These are phyloP conservation scores for Ceratocystis huliohia DNA, from an alignment of 2,329 filamentous ascomycete species.

Conservation along the genomic window DNA sequence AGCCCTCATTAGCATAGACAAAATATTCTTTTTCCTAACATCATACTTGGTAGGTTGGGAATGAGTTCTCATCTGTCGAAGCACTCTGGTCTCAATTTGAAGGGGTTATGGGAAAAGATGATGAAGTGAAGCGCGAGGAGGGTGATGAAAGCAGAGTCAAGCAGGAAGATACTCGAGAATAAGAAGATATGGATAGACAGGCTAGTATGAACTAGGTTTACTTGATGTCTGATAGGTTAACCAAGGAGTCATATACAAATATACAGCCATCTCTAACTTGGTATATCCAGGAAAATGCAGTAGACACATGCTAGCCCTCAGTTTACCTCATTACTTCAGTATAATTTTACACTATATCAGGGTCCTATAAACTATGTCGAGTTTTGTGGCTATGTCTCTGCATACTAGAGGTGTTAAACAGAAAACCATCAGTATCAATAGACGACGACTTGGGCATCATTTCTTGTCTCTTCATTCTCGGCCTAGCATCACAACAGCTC, in stretches of 20 bases:
- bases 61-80: conserved; percentile 95
- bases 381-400: background rate
- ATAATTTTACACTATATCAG: conserved; percentile 3
- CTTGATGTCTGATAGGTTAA: too few species aligned
- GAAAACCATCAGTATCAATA: background rate
- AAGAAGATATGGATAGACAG: background rate
- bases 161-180: conserved; percentile 18
- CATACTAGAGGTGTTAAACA: background rate
- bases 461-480: background rate
- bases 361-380: background rate
- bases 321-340: background rate
- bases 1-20: background rate
- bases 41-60: conserved; percentile 53
- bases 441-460: background rate
- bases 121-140: conserved; percentile 21
- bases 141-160: conserved; percentile 20
- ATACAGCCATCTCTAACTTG: too few species aligned
- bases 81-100: conserved; percentile 96
- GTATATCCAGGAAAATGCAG: background rate
- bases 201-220: background rate
- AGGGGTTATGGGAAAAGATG: conserved; percentile 74
- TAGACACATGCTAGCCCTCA: background rate
- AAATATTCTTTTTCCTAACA: background rate
- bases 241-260: too few species aligned
- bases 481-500: conserved; percentile 1